These are phyloP conservation scores for Barnettozyma populi DNA, from an alignment of 805 yeast species.

Conservation along the genomic window DNA sequence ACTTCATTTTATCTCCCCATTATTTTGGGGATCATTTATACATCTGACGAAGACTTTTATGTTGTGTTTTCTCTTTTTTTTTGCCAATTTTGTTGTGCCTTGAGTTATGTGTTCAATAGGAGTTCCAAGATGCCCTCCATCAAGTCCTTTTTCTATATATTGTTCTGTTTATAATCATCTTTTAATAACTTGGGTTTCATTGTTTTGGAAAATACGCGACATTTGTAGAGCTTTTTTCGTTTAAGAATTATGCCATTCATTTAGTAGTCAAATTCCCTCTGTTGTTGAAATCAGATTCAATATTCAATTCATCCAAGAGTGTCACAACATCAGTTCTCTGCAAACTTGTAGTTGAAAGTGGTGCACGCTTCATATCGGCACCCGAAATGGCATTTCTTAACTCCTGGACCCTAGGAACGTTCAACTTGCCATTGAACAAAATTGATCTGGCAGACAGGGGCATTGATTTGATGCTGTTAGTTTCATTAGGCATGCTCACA, in stretches of 20 bases:
- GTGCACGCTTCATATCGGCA: conserved; percentile 3
- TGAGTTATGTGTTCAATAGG: conserved; percentile 1
- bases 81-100: not conserved
- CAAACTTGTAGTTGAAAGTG: conserved; percentile 3
- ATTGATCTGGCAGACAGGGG: conserved; percentile 25
- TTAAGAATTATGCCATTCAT: not conserved
- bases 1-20: not conserved
- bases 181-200: conserved; percentile 3
- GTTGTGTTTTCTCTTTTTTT: conserved; percentile 1
- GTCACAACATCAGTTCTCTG: conserved; percentile 21
- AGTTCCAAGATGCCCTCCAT: not conserved
- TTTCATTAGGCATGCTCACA: conserved; percentile 11
- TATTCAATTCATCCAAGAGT: conserved; percentile 18
- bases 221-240: not conserved
- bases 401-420: conserved; percentile 24
- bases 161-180: conserved; percentile 1
- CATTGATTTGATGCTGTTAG: conserved; percentile 22
- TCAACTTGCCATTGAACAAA: conserved; percentile 17
- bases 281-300: conserved; percentile 17
- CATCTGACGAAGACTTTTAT: conserved; percentile 2
- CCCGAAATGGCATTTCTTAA: conserved; percentile 24
- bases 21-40: not conserved
- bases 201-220: not conserved
- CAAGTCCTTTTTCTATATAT: not conserved
- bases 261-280: conserved; percentile 15